A percentile compares a stretch with the other conserved stretches of the same genome.
Evolutionary conservation across 177 flowering plant genomes (phyloP).

Genomic region (Vitis hybrid): DNA sequence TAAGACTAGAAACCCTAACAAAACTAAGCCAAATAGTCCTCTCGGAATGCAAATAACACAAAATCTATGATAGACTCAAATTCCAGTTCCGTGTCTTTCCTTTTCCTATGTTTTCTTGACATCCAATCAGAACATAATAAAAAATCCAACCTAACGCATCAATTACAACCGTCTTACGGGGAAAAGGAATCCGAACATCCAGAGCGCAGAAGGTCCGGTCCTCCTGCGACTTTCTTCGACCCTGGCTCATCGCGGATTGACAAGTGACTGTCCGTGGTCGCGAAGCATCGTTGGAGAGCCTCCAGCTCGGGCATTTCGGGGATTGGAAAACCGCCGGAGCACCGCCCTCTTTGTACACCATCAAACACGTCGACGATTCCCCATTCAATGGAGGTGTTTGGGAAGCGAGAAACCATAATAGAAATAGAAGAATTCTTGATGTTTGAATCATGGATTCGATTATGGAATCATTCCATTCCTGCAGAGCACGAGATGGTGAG

Average conservation of each 20-base stretch:
- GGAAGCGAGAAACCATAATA: conserved; percentile 17
- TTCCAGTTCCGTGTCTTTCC: too few relatives aligned
- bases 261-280: conserved; percentile 32
- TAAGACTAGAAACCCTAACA: too few relatives aligned
- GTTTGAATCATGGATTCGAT: too few relatives aligned
- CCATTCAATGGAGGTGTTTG: conserved; percentile 15
- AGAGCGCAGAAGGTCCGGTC: conserved; percentile 64
- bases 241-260: conserved; percentile 51
- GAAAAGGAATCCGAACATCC: conserved; percentile 65
- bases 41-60: too few relatives aligned
- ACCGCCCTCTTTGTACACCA: conserved; percentile 69
- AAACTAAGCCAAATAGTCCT: too few relatives aligned
- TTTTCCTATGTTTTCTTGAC: too few relatives aligned
- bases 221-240: conserved; percentile 56
- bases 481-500: too few relatives aligned
- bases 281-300: conserved; percentile 30
- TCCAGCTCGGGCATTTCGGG: conserved; percentile 80
- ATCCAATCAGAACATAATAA: too few relatives aligned
- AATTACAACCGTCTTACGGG: conserved; percentile 28
- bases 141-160: too few relatives aligned
- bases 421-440: neutral
- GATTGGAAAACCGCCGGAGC: conserved; percentile 75
- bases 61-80: too few relatives aligned
- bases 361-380: conserved; percentile 68
- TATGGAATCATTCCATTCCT: too few relatives aligned